phyloP scores from a whole-genome alignment of 108 stramenopile species.

The Skeletonema grethae region DNA sequence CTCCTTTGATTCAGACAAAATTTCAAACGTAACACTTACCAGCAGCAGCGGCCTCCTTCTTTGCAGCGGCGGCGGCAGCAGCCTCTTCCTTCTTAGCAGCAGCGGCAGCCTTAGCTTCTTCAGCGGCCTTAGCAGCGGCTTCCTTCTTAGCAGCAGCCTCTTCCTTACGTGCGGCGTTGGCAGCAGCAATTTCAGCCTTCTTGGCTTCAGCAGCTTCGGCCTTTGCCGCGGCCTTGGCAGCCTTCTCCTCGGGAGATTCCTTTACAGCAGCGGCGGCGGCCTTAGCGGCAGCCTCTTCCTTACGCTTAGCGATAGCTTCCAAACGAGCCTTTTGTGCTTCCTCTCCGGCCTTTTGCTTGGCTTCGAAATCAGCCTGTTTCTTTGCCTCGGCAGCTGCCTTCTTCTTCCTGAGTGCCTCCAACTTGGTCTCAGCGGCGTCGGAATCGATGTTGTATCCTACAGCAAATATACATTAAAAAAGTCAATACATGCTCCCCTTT shows the following conservation, averaged over 20 bases:
- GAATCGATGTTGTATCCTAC: slow-evolving; percentile 13
- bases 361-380: slow-evolving; percentile 30
- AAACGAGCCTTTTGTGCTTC: slow-evolving; percentile 24
- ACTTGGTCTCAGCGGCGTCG: neutral
- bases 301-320: slow-evolving; percentile 27
- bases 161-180: slow-evolving; percentile 13
- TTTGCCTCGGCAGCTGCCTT: slow-evolving; percentile 24
- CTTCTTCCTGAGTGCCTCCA: slow-evolving; percentile 14
- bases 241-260: slow-evolving; percentile 48
- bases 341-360: slow-evolving; percentile 18
- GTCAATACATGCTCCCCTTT: neutral
- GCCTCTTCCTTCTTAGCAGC: slow-evolving; percentile 18
- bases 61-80: slow-evolving; percentile 19
- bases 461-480: neutral
- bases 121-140: slow-evolving; percentile 22
- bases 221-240: slow-evolving; percentile 38
- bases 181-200: slow-evolving; percentile 25
- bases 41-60: slow-evolving; percentile 9
- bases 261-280: slow-evolving; percentile 23
- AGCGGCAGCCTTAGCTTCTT: neutral
- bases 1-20: slow-evolving; percentile 7
- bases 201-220: slow-evolving; percentile 37
- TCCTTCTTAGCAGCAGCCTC: slow-evolving; percentile 26
- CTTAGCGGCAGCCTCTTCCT: slow-evolving; percentile 16
- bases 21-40: slow-evolving; percentile 1